A percentile compares a stretch with the other conserved stretches of the same genome.
Evolutionary conservation across 208 protist genomes (phyloP).

Genomic region (Tritrichomonas foetus): DNA sequence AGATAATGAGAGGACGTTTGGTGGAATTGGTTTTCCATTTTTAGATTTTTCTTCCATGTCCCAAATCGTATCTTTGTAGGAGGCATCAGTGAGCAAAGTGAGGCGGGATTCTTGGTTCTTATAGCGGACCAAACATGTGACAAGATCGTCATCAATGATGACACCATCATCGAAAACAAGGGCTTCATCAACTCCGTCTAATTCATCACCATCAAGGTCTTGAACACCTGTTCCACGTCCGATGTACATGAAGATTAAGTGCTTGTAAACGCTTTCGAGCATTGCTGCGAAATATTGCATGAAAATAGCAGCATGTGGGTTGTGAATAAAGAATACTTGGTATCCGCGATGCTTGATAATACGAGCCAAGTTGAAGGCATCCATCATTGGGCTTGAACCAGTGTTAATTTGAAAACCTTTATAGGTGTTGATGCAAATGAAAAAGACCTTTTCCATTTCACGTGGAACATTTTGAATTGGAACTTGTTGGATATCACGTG

Average conservation of each 20-base stretch:
- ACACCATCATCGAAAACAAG: neutral
- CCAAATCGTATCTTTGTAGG: neutral
- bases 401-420: neutral
- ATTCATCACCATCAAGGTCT: neutral
- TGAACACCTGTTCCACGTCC: neutral
- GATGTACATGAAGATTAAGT: neutral
- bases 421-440: neutral
- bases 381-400: neutral
- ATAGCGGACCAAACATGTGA: neutral
- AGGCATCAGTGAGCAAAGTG: neutral
- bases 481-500: neutral
- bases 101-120: neutral
- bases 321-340: neutral
- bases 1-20: neutral
- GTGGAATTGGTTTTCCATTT: neutral
- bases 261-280: neutral
- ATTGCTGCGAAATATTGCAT: neutral
- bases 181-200: neutral
- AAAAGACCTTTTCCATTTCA: neutral
- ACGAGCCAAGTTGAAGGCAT: neutral
- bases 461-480: neutral
- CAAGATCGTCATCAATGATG: neutral
- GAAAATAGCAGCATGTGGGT: neutral
- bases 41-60: neutral
- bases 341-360: neutral